Evolutionary conservation across 192 early-diverging fungal genomes (phyloP), one percentile per base, ranked within the genome.

Genomic region (Rhizoclosmatium globosum): DNA sequence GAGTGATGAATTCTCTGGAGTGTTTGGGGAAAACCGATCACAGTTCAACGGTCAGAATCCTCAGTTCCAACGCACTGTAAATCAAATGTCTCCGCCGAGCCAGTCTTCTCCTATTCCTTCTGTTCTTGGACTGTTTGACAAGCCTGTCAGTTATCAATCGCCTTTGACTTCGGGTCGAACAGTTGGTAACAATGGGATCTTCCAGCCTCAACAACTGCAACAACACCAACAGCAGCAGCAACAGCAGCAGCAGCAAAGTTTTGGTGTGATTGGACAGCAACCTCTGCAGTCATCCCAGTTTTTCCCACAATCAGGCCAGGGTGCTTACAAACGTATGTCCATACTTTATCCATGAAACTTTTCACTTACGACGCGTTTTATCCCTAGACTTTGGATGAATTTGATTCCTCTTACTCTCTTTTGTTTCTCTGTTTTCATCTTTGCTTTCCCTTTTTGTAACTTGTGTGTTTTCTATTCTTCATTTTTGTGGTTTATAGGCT

Each of bases 251-350:
- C 74, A 64, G 64, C 61, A 53, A 47, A 64, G 74, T 7, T 76
- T 76, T 56, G 74, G 74, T 15, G 74, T 59, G 6, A 76, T 76
- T 76, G 74, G 74, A 15, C 74, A 76, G 50, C 45, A 61, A 21
- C 69, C 39, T 46, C 44, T 46, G 66, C 66, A 68, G 44, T 44
- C 47, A 21, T 46, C 31, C n/a, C 53, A 62, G 41, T 21, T 39
- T 4, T 66, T 76, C 66, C 19, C 39, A 0, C 45, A 47, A 19
- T 23, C 42, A 47, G 38, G 44, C 2, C 69, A 47, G 2, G 69
- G 6, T 19, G 9, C 6, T 13, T 53, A 19, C 19, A 72, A 72
- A 41, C 2, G 71, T 58, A n/a, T 17, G 23, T 2, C 9, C 58
- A 9, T 58, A 31, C n/a, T 19, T 42, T 69, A 19, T 21, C 17